These are phyloP conservation scores for Striga hermonthica DNA, from an alignment of 305 asterid genomes.

Conservation along the genomic window DNA sequence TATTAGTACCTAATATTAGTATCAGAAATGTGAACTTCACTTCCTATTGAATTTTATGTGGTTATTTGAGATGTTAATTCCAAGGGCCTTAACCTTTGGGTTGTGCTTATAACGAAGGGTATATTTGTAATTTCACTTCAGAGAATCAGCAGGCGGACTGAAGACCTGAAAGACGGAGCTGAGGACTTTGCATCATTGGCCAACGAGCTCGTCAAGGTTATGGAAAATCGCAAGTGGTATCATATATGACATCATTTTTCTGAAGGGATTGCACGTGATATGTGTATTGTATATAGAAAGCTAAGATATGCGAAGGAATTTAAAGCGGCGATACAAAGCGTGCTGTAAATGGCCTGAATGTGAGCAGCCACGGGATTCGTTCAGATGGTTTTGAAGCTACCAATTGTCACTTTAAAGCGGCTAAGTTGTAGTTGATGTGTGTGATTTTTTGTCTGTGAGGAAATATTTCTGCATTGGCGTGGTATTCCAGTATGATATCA, in stretches of 20 bases:
- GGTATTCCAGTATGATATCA: too few species aligned
- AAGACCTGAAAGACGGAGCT: conserved; percentile 72
- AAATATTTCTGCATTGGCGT: too few species aligned
- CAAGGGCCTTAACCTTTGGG: conserved; percentile 8
- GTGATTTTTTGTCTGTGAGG: too few species aligned
- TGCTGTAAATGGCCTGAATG: conserved; percentile 1
- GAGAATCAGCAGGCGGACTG: conserved; percentile 73
- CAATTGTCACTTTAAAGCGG: neutral
- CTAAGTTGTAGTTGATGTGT: too few species aligned
- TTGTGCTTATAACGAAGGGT: conserved; percentile 11
- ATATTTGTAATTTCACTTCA: conserved; percentile 33
- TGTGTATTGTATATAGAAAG: neutral
- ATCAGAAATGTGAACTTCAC: neutral
- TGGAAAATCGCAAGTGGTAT: conserved; percentile 92
- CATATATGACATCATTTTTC: conserved; percentile 50
- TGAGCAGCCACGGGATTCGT: neutral
- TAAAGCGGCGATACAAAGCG: neutral
- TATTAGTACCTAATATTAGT: neutral
- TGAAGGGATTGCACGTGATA: neutral
- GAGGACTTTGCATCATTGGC: conserved; percentile 91
- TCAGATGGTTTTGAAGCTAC: neutral
- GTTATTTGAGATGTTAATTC: conserved; percentile 2
- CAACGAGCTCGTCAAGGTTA: conserved; percentile 79
- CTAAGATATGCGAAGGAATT: neutral
- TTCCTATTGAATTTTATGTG: neutral